Percentiles rank a stretch among this genome's conserved stretches.
phyloP scores from a whole-genome alignment of 257 asterid genomes.

The Petunia secreta region DNA sequence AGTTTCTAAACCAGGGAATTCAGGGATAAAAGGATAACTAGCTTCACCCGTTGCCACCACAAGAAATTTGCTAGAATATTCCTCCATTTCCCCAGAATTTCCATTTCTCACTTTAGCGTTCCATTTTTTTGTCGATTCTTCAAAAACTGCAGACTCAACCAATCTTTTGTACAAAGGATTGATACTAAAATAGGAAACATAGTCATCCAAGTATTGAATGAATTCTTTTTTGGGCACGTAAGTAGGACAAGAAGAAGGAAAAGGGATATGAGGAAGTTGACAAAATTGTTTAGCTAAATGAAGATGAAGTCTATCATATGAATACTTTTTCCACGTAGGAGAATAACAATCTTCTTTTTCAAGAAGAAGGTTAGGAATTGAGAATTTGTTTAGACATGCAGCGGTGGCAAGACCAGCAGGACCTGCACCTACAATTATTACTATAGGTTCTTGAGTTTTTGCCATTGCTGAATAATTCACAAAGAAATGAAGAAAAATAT shows the following conservation, averaged over 20 bases:
- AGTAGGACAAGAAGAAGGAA: conserved; percentile 51
- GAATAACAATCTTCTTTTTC: conserved; percentile 75
- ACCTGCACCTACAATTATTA: conserved; percentile 64
- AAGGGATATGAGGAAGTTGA: conserved; percentile 51
- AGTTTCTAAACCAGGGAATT: conserved; percentile 49
- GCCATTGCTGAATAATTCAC: neutral
- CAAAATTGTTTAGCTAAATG: conserved; percentile 62
- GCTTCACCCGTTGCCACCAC: conserved; percentile 79
- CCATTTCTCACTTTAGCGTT: conserved; percentile 40
- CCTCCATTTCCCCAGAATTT: conserved; percentile 41
- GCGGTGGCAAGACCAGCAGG: conserved; percentile 75
- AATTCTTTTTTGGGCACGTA: conserved; percentile 46
- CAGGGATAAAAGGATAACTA: conserved; percentile 49
- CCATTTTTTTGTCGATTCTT: conserved; percentile 44
- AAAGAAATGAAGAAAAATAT: too few relatives aligned
- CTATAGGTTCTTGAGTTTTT: conserved; percentile 25
- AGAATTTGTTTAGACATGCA: conserved; percentile 49
- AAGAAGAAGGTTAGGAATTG: conserved; percentile 58
- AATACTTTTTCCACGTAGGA: conserved; percentile 63
- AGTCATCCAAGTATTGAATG: conserved; percentile 55
- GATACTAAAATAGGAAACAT: conserved; percentile 50
- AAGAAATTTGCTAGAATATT: conserved; percentile 48
- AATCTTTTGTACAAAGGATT: conserved; percentile 39
- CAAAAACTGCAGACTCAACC: conserved; percentile 57
- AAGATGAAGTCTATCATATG: conserved; percentile 74